These are phyloP conservation scores for Allantophomopsis cytisporea DNA, from an alignment of 2,329 filamentous ascomycete genomes.

Conservation along the genomic window DNA sequence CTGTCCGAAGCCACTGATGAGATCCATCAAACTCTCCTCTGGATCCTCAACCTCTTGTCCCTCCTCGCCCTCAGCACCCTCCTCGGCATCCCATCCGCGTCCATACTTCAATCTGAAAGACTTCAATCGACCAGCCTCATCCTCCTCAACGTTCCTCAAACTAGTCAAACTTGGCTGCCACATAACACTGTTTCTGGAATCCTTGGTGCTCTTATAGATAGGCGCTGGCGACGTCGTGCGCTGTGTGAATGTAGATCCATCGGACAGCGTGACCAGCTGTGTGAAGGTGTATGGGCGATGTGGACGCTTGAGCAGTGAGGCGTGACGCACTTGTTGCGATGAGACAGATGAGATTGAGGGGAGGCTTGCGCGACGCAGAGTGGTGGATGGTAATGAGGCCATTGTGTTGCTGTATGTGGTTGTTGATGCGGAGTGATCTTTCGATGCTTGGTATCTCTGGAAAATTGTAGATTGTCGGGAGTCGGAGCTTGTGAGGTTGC, in stretches of 20 bases:
- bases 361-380: conserved; percentile 7
- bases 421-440: too few relatives aligned
- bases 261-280: conserved; percentile 85
- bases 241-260: conserved; percentile 73
- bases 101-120: conserved; percentile 82
- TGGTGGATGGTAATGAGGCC: conserved; percentile 6
- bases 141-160: conserved; percentile 79
- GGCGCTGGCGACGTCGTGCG: conserved; percentile 61
- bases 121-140: conserved; percentile 82
- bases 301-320: conserved; percentile 76
- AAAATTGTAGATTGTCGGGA: conserved; percentile 1
- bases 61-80: conserved; percentile 16
- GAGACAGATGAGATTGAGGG: conserved; percentile 2
- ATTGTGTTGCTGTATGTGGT: conserved; percentile 5
- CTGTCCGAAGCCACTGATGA: conserved; percentile 31
- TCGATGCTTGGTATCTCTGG: conserved; percentile 1
- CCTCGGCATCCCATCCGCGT: conserved; percentile 59
- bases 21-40: conserved; percentile 40
- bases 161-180: conserved; percentile 83
- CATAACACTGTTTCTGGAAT: conserved; percentile 75
- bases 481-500: conserved; percentile 1
- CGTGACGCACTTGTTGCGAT: conserved; percentile 40
- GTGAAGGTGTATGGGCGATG: conserved; percentile 92
- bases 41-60: conserved; percentile 19
- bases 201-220: conserved; percentile 52